phyloP scores from a whole-genome alignment of 2,329 filamentous ascomycete genomes.

The Ustilaginoidea virens region DNA sequence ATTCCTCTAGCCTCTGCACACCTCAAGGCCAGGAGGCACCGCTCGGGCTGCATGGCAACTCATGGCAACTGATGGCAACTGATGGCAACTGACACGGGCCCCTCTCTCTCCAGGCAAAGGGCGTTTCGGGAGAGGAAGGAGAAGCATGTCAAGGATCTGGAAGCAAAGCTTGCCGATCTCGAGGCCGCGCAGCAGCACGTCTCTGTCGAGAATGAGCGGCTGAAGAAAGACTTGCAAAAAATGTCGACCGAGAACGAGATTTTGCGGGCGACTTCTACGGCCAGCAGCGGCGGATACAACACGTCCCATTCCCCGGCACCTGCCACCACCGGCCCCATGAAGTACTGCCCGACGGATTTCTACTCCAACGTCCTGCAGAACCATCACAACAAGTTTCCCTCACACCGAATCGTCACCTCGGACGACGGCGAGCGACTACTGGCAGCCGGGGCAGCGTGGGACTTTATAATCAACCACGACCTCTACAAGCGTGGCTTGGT shows the following conservation, averaged over 20 bases:
- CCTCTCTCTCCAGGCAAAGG: conserved; percentile 51
- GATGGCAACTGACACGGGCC: conserved; percentile 1
- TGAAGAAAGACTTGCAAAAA: conserved; percentile 72
- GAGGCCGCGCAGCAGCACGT: conserved; percentile 60
- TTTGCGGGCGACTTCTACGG: conserved; percentile 57
- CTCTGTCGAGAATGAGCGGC: conserved; percentile 68
- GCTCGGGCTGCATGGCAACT: too few species aligned
- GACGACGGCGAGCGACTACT: conserved; percentile 54
- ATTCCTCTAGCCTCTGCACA: too few species aligned
- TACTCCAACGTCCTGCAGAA: conserved; percentile 46
- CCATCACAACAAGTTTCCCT: conserved; percentile 46
- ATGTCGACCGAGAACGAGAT: conserved; percentile 87
- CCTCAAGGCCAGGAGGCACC: too few species aligned
- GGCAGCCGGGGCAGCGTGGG: conserved; percentile 72
- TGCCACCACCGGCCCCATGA: conserved; percentile 49
- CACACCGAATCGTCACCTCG: conserved; percentile 53
- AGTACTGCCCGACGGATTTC: conserved; percentile 58
- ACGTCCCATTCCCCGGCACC: conserved; percentile 29
- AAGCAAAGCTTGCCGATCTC: conserved; percentile 65
- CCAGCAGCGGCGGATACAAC: conserved; percentile 13
- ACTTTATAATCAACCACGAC: conserved; percentile 69
- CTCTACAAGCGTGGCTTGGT: conserved; percentile 63
- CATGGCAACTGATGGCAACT: too few species aligned
- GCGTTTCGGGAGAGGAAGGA: conserved; percentile 96
- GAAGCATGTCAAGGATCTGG: conserved; percentile 82